Percentiles rank a stretch among this genome's conserved stretches.
phyloP scores from a whole-genome alignment of 352 stramenopile species.

The Pilasporangium apinafurcum region DNA sequence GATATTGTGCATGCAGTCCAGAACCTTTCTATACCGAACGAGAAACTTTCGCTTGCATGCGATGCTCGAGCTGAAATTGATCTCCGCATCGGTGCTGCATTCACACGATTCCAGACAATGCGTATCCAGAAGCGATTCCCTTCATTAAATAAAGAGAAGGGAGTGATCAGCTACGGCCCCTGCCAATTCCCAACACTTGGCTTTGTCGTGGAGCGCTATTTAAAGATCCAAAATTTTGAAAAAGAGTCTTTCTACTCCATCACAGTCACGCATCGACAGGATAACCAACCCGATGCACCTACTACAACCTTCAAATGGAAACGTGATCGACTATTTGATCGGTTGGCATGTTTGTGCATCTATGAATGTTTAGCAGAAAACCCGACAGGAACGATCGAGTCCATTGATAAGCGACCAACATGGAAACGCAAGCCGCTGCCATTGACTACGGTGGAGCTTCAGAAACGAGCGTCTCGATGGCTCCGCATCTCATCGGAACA shows the following conservation, averaged over 20 bases:
- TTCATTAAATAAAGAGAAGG: slow-evolving; percentile 56
- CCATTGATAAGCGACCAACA: slow-evolving; percentile 64
- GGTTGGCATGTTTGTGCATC: slow-evolving; percentile 88
- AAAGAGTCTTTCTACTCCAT: slow-evolving; percentile 95
- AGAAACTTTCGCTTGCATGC: slow-evolving; percentile 77
- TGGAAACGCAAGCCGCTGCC: slow-evolving; percentile 96
- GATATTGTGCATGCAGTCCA: slow-evolving; percentile 90
- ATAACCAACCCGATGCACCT: slow-evolving; percentile 32
- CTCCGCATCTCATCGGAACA: slow-evolving; percentile 94
- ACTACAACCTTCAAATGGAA: slow-evolving; percentile 96
- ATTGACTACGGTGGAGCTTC: slow-evolving; percentile 98
- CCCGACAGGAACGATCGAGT: slow-evolving; percentile 53
- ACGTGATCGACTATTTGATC: slow-evolving; percentile 94
- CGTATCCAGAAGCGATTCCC: slow-evolving; percentile 85
- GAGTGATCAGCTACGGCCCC: slow-evolving; percentile 97
- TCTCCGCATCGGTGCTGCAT: slow-evolving; percentile 90
- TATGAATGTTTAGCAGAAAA: slow-evolving; percentile 82
- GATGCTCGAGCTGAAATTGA: slow-evolving; percentile 94
- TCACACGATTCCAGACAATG: slow-evolving; percentile 95
- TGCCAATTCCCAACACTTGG: slow-evolving; percentile 99
- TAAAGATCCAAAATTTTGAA: slow-evolving; percentile 96
- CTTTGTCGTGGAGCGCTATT: slow-evolving; percentile 92
- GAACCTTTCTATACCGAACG: slow-evolving; percentile 69
- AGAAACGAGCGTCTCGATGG: slow-evolving; percentile 95
- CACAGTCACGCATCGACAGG: slow-evolving; percentile 76